A percentile compares a stretch with the other conserved stretches of the same genome.
Conservation (phyloP, 768 basidiomycete genomes). For the Crassisporium funariophilum region DNA sequence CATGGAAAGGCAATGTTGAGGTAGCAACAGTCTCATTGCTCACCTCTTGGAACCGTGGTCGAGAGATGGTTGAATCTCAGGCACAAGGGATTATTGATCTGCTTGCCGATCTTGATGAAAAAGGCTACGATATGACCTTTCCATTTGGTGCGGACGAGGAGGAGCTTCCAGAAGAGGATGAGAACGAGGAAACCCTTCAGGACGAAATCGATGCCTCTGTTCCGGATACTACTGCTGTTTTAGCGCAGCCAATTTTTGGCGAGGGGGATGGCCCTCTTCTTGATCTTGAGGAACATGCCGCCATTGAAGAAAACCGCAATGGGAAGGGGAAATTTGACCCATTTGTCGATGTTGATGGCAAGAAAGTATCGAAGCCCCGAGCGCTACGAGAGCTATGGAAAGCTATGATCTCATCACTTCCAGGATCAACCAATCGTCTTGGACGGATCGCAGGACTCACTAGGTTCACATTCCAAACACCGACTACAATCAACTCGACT, state of each 20-base stretch:
- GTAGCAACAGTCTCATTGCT: neutral
- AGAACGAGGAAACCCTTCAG: neutral
- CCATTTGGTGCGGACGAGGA: neutral
- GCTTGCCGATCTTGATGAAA: neutral
- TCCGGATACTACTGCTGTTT: neutral
- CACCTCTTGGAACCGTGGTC: neutral
- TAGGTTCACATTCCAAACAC: neutral
- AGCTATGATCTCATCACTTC: neutral
- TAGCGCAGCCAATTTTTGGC: neutral
- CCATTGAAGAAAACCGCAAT: neutral
- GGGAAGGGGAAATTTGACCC: neutral
- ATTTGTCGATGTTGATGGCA: neutral
- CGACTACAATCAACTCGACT: neutral
- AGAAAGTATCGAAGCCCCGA: neutral
- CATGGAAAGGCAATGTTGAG: neutral
- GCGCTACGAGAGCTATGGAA: neutral
- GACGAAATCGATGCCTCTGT: neutral
- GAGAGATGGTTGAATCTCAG: neutral
- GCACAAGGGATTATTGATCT: neutral
- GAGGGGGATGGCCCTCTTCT: neutral
- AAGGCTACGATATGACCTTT: neutral
- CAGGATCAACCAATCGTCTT: neutral
- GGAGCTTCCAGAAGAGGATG: neutral
- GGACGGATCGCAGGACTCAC: neutral
- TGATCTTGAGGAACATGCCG: conserved; percentile 1